Evolutionary conservation across 495 filamentous ascomycete genomes (phyloP), one percentile per base, ranked within the genome.

Genomic region (Penicillium soppii): DNA sequence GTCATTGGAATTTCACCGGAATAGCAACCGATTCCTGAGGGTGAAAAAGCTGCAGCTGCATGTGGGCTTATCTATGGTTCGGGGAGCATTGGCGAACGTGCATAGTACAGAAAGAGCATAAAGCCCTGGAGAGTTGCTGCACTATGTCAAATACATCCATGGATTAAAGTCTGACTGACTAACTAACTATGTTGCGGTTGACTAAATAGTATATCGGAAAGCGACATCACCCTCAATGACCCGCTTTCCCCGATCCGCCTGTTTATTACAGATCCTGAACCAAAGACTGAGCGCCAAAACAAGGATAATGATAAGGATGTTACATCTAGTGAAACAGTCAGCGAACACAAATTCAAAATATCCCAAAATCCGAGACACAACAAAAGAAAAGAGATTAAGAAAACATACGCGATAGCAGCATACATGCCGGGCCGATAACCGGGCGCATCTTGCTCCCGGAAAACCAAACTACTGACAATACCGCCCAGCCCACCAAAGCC

Each of bases 401-500:
- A 32, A n/a, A 71, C 70, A 56, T 48, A 74, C 57, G 70, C 73
- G 43, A 79, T 59, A 13, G 79, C 62, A 29, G 76, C 68, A 50
- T 69, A 69, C 43, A 85, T 75, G 4, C 82, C 82, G 17, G 82
- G 82, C 7, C 71, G 52, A 57, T 86, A 86, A 21, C 52, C 62
- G 1, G 82, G 82, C n/a, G 67, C 66, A 52, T 86, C 82, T 62
- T 84, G 61, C 17, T 69, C 65, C 22, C 83, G 72, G 56, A 86
- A 87, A 10, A 84, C 78, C 33, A 77, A 64, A 32, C 72, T 73
- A 26, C 80, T 78, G 8, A 71, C 71, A 54, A 87, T 85, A 13
- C 83, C 83, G 17, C 84, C 84, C 42, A 86, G 69, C 16, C 77
- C 80, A 9, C 81, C 82, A 29, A 75, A 65, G 5, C 74, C 77